Conservation (phyloP, 352 stramenopile species). For the Pythium myriotylum region DNA sequence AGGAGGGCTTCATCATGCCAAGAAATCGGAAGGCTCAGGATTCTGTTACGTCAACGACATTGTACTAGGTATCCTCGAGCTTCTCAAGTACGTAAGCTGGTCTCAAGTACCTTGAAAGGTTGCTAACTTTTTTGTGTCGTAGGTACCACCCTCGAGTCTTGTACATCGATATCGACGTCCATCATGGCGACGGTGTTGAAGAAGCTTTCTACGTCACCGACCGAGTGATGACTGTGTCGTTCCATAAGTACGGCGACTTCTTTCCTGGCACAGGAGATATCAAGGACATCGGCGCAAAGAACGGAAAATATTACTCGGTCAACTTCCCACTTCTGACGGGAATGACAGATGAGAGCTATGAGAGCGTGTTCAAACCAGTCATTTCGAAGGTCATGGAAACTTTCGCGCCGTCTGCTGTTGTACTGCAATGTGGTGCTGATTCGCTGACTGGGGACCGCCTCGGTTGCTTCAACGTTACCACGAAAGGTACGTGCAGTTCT, state of each 20-base stretch:
- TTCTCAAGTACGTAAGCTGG: constrained; percentile 91
- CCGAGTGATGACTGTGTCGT: constrained; percentile 98
- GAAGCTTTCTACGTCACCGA: constrained; percentile 97
- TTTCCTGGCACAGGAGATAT: constrained; percentile 97
- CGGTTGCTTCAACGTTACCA: constrained; percentile 98
- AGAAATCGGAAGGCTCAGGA: constrained; percentile 95
- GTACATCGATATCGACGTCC: constrained; percentile 99
- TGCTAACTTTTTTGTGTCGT: background rate
- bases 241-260: constrained; percentile 99
- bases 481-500: constrained; percentile 23
- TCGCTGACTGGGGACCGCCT: constrained; percentile 96
- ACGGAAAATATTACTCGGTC: constrained; percentile 94
- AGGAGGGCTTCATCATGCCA: constrained; percentile 98
- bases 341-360: constrained; percentile 96
- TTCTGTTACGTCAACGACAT: constrained; percentile 99
- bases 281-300: constrained; percentile 94
- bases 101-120: no score
- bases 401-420: constrained; percentile 90
- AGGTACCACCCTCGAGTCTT: constrained; percentile 93
- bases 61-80: constrained; percentile 97
- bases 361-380: constrained; percentile 97
- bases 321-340: constrained; percentile 97
- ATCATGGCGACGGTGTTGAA: constrained; percentile 98
- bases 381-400: constrained; percentile 93
- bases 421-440: constrained; percentile 98